Evolutionary conservation across 768 basidiomycete species (phyloP), one percentile per base, ranked within the genome.

Genomic region (Mycena olivaceomarginata): DNA sequence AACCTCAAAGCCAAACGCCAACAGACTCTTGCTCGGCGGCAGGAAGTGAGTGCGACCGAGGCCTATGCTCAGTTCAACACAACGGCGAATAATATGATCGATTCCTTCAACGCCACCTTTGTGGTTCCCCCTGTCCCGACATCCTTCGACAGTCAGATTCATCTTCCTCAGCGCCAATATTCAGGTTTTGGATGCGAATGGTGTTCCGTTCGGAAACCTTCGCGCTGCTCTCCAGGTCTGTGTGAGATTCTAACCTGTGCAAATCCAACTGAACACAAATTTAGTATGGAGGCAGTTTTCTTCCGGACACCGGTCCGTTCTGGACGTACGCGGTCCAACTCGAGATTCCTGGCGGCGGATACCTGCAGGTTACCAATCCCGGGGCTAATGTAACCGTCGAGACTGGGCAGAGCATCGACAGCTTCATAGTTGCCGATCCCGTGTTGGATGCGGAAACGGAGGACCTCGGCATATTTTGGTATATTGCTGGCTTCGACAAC

Each of bases 281-380:
- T 68, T 74, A 74, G 73, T 74, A 74, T 20, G 73, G 73, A 67
- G 73, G 66, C 57, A 74, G 72, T 46, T 39, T 39, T 22, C 2
- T 62, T 57, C 25, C 25, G 56, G 73, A 45, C 25, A 53, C 62
- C 66, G 73, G 66, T 18, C 57, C 73, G 22, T 74, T 67, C 67
- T 74, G 73, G 73, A 74, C 73, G 40, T 59, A 59, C 59, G 56
- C 53, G 41, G 43, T 63, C 56, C 66, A 74, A 41, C 67, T 74
- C 45, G 66, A 74, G 40, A 25, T 74, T 63, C 57, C 57, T n/a
- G 11, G 20, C 12, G 25, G 11, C 9, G 73, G 73, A 45, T 45
- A 12, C 67, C 43, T 68, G 5, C 73, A 67, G 43, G 59, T 51
- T n/a, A 41, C 53, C 65, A 37, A 63, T 51, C 5, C n/a, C 43